phyloP scores from a whole-genome alignment of 1,284 basidiomycete genomes.

The Rhodotorula sp. region DNA sequence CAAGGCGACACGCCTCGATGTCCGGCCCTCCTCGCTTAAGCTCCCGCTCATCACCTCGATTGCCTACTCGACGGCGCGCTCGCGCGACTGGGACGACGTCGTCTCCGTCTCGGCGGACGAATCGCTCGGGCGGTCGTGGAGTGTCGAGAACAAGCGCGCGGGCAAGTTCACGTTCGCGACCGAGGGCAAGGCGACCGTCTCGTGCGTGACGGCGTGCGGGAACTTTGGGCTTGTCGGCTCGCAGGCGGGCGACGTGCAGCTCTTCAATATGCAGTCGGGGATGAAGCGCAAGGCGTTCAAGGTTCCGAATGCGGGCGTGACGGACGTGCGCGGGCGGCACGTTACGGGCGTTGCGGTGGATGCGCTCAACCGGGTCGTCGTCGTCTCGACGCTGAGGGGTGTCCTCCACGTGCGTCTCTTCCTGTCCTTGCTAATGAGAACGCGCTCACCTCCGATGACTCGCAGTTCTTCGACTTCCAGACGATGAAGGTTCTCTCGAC shows the following conservation, averaged over 20 bases:
- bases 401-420: conserved; percentile 72
- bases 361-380: conserved; percentile 74
- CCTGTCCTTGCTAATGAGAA: not conserved
- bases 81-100: conserved; percentile 90
- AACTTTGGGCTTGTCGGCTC: conserved; percentile 90
- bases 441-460: not conserved
- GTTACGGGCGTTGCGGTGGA: conserved; percentile 86
- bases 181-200: conserved; percentile 57
- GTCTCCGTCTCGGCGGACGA: conserved; percentile 81
- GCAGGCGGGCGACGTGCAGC: conserved; percentile 70
- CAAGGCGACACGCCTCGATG: conserved; percentile 77
- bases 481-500: conserved; percentile 71
- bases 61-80: conserved; percentile 35
- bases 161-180: conserved; percentile 67
- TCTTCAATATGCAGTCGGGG: conserved; percentile 98
- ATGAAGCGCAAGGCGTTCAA: conserved; percentile 76
- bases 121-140: conserved; percentile 79
- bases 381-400: conserved; percentile 85
- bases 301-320: conserved; percentile 42
- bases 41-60: conserved; percentile 38
- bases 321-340: conserved; percentile 54
- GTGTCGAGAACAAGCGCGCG: conserved; percentile 74
- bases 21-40: conserved; percentile 77
- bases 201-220: conserved; percentile 90
- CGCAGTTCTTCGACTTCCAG: conserved; percentile 94